A percentile compares a stretch with the other conserved stretches of the same genome.
Evolutionary conservation across 768 basidiomycete genomes (phyloP).

Genomic region (Podaxis carcinomalis): DNA sequence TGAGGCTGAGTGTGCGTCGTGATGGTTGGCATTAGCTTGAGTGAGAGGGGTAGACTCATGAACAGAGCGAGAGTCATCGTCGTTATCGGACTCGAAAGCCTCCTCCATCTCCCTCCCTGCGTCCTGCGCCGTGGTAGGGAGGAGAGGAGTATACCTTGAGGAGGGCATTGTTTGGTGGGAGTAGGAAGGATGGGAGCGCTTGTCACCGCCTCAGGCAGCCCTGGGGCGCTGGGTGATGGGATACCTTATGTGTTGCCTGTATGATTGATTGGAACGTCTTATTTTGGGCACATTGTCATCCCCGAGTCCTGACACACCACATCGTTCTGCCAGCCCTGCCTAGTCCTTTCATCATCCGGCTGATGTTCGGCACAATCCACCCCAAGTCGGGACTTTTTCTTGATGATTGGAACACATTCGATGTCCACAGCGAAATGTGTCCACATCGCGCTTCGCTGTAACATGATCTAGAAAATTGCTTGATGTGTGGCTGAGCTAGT

Average conservation of each 20-base stretch:
- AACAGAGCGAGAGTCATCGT: constrained; percentile 43
- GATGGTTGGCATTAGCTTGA: constrained; percentile 10
- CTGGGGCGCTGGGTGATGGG: neutral
- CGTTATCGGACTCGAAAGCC: constrained; percentile 67
- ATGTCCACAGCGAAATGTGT: no score
- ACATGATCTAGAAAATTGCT: no score
- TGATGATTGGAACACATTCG: no score
- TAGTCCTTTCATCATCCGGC: neutral
- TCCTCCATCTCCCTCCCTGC: constrained; percentile 67
- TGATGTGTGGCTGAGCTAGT: no score
- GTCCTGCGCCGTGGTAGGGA: constrained; percentile 37
- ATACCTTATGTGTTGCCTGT: neutral
- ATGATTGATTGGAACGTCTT: constrained; percentile 4
- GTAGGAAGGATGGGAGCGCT: neutral
- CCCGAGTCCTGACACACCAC: neutral
- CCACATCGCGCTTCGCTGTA: no score
- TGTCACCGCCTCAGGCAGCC: neutral
- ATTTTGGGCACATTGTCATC: neutral
- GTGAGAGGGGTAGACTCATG: constrained; percentile 36
- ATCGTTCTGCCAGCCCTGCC: neutral
- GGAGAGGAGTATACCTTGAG: constrained; percentile 6
- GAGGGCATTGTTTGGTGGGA: constrained; percentile 5
- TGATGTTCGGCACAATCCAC: no score
- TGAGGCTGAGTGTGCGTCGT: constrained; percentile 12
- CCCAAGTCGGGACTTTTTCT: no score